phyloP scores from a whole-genome alignment of 495 filamentous ascomycete genomes.

The Penicillium atrosanguineum region DNA sequence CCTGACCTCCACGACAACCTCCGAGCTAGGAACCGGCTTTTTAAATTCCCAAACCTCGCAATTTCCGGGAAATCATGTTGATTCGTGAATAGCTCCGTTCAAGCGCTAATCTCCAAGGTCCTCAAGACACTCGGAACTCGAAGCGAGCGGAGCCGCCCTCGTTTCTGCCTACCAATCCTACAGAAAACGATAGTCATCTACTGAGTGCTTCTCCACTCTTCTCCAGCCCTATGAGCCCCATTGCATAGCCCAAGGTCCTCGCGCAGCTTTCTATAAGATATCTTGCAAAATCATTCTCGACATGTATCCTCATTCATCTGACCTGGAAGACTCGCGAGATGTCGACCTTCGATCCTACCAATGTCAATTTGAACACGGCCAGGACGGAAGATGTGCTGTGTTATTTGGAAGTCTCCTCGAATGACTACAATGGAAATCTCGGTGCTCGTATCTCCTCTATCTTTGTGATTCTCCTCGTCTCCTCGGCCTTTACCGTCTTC shows the following conservation, averaged over 20 bases:
- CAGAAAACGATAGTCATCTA: neutral
- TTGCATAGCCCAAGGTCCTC: conserved; percentile 8
- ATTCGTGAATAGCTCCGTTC: neutral
- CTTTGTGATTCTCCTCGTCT: conserved; percentile 40
- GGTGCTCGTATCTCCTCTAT: conserved; percentile 38
- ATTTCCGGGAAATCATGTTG: too few relatives aligned
- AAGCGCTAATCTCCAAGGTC: conserved; percentile 2
- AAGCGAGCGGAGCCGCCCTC: neutral
- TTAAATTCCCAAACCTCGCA: neutral
- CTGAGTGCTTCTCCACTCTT: neutral
- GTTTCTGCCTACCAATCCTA: neutral
- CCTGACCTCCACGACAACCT: too few relatives aligned
- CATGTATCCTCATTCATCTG: neutral
- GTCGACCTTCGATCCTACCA: conserved; percentile 29
- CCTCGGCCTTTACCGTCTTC: conserved; percentile 49
- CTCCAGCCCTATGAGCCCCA: conserved; percentile 3
- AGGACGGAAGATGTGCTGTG: conserved; percentile 34
- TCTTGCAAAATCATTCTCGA: neutral
- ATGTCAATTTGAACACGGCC: conserved; percentile 33
- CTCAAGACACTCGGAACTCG: neutral
- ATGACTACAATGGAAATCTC: conserved; percentile 42
- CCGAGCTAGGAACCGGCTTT: neutral
- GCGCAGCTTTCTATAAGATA: neutral
- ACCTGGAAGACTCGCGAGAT: conserved; percentile 1
- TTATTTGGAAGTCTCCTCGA: conserved; percentile 25